phyloP scores from a whole-genome alignment of 1,139 yeast genomes.

The Sugiyamaella japonica region DNA sequence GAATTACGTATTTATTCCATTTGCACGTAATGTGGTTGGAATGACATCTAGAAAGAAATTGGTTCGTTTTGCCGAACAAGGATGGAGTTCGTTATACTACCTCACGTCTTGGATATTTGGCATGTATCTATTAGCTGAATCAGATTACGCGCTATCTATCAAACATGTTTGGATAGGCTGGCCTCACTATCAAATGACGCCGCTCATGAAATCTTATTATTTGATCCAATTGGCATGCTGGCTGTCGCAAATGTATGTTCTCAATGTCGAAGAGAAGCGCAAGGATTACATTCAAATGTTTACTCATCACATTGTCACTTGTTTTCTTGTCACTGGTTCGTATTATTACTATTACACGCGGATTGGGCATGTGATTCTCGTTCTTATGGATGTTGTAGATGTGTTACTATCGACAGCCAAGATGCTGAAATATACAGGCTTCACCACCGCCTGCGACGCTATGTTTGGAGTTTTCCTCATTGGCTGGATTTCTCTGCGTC shows the following conservation, averaged over 20 bases:
- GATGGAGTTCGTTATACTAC: slow-evolving; percentile 75
- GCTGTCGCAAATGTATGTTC: slow-evolving; percentile 76
- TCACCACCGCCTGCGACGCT: slow-evolving; percentile 58
- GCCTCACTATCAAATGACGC: slow-evolving; percentile 60
- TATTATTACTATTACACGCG: slow-evolving; percentile 71
- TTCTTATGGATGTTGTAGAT: slow-evolving; percentile 84
- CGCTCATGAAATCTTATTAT: slow-evolving; percentile 65
- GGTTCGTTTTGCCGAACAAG: slow-evolving; percentile 80
- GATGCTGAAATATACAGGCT: slow-evolving; percentile 71
- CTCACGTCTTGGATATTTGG: slow-evolving; percentile 59
- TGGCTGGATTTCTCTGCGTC: slow-evolving; percentile 72
- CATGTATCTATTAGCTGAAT: slow-evolving; percentile 53
- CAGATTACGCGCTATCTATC: slow-evolving; percentile 61
- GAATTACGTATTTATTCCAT: slow-evolving; percentile 58
- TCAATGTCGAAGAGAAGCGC: slow-evolving; percentile 74
- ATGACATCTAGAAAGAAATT: slow-evolving; percentile 53
- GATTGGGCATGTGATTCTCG: slow-evolving; percentile 75
- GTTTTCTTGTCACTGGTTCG: slow-evolving; percentile 65
- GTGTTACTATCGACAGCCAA: slow-evolving; percentile 71
- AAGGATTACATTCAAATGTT: slow-evolving; percentile 88
- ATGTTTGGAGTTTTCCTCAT: slow-evolving; percentile 67
- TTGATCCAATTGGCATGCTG: slow-evolving; percentile 71
- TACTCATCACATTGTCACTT: slow-evolving; percentile 81
- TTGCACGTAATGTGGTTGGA: slow-evolving; percentile 50
- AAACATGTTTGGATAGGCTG: slow-evolving; percentile 66